Base-by-base conservation (phyloP, 352 stramenopile species). In the Globisporangium barbulae region DNA sequence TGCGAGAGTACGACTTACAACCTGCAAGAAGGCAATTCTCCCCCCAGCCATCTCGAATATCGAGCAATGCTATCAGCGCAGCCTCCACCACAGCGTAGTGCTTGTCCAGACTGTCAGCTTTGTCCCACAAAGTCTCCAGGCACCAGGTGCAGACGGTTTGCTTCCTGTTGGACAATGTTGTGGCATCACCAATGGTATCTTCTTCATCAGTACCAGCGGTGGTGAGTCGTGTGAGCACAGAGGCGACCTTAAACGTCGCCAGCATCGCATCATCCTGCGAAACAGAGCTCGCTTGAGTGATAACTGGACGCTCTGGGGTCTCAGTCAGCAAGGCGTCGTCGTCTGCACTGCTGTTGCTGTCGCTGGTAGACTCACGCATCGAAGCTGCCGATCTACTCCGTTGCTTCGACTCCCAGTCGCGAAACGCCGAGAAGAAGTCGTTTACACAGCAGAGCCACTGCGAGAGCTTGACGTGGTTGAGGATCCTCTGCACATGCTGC, bases 361-460 rank as follows among this genome's bases (percentile, higher is more conserved):
- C 30, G 2, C 33, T 58, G 19, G n/a, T 35, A 42, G 21, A 42
- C n/a, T 61, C 56, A 4, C 39, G 56, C 4, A 53, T 44, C 5
- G 41, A 61, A 5, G 21, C 7, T 25, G 31, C 28, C 2, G 22
- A 35, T 57, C 33, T 49, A 3, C 28, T 15, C 13, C 28, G 28
- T 9, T 45, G 56, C 19, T 9, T 45, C n/a, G 22, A 53, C 25
- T 61, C 56, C 56, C 39, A 61, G 41, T 41, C 41, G 5, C n/a
- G 25, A 12, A 53, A 58, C 19, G 59, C 30, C 2, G 47, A 33
- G 12, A 69, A 69, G 42, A 59, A 64, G 25, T 69, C 63, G 22
- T 65, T 39, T 22, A 69, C 33, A 12, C 60, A 37, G 17, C 63
- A 69, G 13, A 69, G 63, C 63, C 63, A 69, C 47, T 64, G 48